Base-by-base conservation (phyloP, 2,329 filamentous ascomycete genomes). In the Calonectria fujianensis region DNA sequence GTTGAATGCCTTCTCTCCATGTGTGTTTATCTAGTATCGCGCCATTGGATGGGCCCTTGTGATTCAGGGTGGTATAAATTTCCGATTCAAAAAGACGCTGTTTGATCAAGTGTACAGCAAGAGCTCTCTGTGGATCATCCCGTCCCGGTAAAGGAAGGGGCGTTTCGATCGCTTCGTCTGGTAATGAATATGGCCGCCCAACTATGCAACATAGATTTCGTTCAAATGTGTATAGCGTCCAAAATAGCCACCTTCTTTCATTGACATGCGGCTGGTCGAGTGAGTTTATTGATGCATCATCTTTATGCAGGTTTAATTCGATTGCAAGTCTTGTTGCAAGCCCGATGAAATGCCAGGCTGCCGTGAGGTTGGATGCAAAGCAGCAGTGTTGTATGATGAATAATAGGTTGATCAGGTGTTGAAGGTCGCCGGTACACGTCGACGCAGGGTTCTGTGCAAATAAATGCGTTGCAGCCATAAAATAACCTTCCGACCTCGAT, bases 31-130 rank as follows among this genome's bases (percentile, higher is more conserved):
- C 69, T 4, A 79, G 71, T 0, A 76, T 45, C 0, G 73, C 73
- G 0, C 78, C 78, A 48, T 80, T 77, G 0, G 39, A 2, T 0
- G 75, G 70, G 0, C 45, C 37, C 9, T 66, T 76, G 4, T 82
- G 75, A 41, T 76, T 74, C 0, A 82, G 70, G 0, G 75, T 82
- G 0, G 45, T 67, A 1, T 77, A 78, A 3, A 81, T 80, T 29
- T 82, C 80, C 20, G 80, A 81, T n/a, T 82, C 80, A 0, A 80
- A 64, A 14, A 69, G 74, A 0, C 80, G 81, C 2, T 64, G 69
- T 1, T 74, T 73, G 4, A 82, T 75, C 20, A 80, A 54, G 41
- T 82, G 81, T 0, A 80, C 67, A 3, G 77, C 81, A 0, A 76
- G 54, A 2, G 70, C 70, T 0, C 77, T 65, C n/a, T 77, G 74